Conservation (phyloP, 202 grass and related monocot genomes). For the Saccharum hybrid region DNA sequence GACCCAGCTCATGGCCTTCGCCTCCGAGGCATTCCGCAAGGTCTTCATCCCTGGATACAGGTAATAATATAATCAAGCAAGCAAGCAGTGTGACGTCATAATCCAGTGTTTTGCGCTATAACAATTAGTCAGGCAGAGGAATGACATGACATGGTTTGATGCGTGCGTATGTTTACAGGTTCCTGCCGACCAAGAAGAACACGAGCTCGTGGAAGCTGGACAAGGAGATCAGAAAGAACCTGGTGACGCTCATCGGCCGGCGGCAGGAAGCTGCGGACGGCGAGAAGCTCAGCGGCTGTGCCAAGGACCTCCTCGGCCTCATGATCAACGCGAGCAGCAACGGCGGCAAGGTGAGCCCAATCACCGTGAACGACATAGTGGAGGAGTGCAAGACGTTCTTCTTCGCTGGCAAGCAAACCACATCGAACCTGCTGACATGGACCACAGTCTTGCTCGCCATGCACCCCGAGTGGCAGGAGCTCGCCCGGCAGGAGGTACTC, state of each 20-base stretch:
- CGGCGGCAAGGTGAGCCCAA: constrained; percentile 43
- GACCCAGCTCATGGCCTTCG: constrained; percentile 89
- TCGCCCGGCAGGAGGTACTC: constrained; percentile 81
- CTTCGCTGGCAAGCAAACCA: constrained; percentile 99
- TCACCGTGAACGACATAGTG: constrained; percentile 91
- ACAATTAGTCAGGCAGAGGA: not conserved
- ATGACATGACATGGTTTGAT: not conserved
- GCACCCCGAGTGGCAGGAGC: constrained; percentile 97
- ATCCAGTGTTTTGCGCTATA: not conserved
- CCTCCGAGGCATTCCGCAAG: constrained; percentile 90
- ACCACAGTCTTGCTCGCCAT: constrained; percentile 86
- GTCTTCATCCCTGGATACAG: constrained; percentile 99
- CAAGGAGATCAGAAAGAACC: constrained; percentile 88
- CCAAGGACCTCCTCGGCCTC: constrained; percentile 88
- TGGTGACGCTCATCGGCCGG: constrained; percentile 73
- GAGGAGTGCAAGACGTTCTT: constrained; percentile 99
- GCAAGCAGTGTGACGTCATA: not conserved
- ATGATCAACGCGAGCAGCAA: constrained; percentile 72
- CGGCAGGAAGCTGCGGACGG: constrained; percentile 53
- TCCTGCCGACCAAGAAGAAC: constrained; percentile 99
- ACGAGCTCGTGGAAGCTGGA: constrained; percentile 97
- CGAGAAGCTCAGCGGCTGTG: constrained; percentile 52
- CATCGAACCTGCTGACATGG: constrained; percentile 97
- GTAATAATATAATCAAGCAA: constrained; percentile 31
- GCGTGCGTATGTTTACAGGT: constrained; percentile 41